Percentiles rank a stretch among this genome's conserved stretches.
These are phyloP conservation scores for Novymonas esmeraldas DNA, from an alignment of 208 protist genomes.

Conservation along the genomic window DNA sequence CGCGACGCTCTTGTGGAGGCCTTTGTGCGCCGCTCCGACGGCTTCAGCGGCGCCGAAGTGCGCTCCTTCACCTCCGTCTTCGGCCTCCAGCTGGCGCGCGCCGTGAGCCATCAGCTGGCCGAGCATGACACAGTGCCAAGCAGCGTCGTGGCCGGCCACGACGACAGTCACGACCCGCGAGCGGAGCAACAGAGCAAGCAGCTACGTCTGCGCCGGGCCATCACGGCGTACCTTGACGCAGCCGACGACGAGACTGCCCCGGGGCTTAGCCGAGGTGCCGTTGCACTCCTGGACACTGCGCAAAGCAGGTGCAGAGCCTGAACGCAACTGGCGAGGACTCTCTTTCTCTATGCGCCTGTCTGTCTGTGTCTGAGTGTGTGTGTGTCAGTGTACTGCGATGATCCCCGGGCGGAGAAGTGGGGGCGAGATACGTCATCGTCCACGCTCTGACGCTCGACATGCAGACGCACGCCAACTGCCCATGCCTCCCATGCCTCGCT, in stretches of 20 bases:
- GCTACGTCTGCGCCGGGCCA: conserved; percentile 1
- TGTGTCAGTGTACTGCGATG: too few species aligned
- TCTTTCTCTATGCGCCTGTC: not conserved
- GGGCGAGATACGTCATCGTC: too few species aligned
- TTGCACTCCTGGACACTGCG: not conserved
- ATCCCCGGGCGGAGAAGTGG: too few species aligned
- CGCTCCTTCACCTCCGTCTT: conserved; percentile 58
- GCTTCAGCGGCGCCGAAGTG: conserved; percentile 61
- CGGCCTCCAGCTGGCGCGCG: conserved; percentile 46
- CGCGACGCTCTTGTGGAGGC: conserved; percentile 31
- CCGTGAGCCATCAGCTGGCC: conserved; percentile 4
- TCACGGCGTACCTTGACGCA: conserved; percentile 3
- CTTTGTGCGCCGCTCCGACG: conserved; percentile 51
- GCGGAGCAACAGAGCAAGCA: not conserved
- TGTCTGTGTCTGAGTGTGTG: not conserved
- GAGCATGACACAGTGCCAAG: not conserved
- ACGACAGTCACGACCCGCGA: not conserved
- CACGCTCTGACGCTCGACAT: too few species aligned
- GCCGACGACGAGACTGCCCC: not conserved
- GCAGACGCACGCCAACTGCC: too few species aligned
- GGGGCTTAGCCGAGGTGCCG: conserved; percentile 1
- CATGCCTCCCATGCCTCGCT: too few species aligned
- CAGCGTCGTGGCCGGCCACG: not conserved
- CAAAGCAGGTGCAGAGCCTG: not conserved
- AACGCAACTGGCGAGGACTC: not conserved